Base-by-base conservation (phyloP, 202 grass and related monocot genomes). In the Bolboschoenoplectus hybrid region DNA sequence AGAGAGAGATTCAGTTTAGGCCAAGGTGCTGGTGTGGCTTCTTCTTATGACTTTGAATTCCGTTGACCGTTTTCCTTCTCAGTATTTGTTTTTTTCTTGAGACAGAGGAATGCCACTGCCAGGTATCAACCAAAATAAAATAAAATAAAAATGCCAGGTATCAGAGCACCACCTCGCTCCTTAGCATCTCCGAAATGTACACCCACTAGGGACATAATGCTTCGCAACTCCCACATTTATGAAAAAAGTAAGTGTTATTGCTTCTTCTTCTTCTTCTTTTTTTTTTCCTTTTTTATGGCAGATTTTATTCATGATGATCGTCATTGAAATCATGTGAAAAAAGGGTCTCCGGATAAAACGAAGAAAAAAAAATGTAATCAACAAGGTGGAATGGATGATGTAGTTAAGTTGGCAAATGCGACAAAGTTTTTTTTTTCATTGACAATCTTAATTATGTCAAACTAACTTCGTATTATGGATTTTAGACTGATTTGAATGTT, bases 1-100 rank as follows among this genome's bases (percentile, higher is more conserved):
- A 55, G 74, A 57, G 51, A 78, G 26, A 26, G 26, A 26, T 82
- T 49, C 17, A 88, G 9, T 77, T 83, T 88, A 26, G 26, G 26
- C 26, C 6, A 79, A 82, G 58, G 58, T 26, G 26, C 38, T 75
- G 44, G 72, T 63, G 72, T 67, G 61, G 50, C 51, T 82, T 73
- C 52, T 74, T 84, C 81, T 77, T 76, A 44, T 77, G 19, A 82
- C 80, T 81, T 81, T 87, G 72, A 87, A 81, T 70, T 69, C 20
- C 1, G 64, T 84, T 84, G 63, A 84, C 81, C 45, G 63, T 84
- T 84, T 51, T 82, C 63, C 26, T 70, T 69, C 81, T 40, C 2
- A 5, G 81, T 56, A 43, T 83, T 83, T 68, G 43, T 64, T 68
- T 84, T 46, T 84, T 84, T 69, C 63, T 84, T 67, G 14, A 10